Evolutionary conservation across 805 yeast genomes (phyloP), one percentile per base, ranked within the genome.

Genomic region (Metschnikowia drakensbergensis): DNA sequence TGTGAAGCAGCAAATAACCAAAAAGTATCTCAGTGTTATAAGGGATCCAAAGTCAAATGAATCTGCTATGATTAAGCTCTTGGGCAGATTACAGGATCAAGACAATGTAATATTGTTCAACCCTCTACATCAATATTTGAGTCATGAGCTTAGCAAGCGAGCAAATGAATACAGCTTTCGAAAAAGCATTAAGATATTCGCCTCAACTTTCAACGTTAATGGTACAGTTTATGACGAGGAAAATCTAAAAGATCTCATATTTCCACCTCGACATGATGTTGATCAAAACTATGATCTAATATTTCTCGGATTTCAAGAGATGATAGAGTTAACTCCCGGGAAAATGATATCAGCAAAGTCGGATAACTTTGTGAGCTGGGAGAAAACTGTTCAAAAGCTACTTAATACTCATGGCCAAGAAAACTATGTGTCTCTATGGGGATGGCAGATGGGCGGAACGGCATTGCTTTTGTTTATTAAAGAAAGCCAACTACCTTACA

Each of bases 361-460:
- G 0, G 71, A 72, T 26, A 79, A 82, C 33, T 74, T 81, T 49
- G 64, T 68, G 10, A 75, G 72, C 52, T 86, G 94, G 94, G 91
- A 87, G 57, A 68, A 71, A 52, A 80, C 81, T 55, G 68, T 89
- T 41, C 68, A 80, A 65, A 63, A 41, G 61, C 76, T 45, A 55
- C 82, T 59, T 76, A 79, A 60, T 55, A 63, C 55, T 11, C 26
- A 59, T 28, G 67, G 69, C 23, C 65, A 65, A 39, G 63, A 69
- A n/a, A 71, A 69, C 49, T 87, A 81, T 59, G 72, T 72, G 5
- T 68, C 85, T 11, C 67, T 87, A 6, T 83, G 90, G 77, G 80
- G 85, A 33, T 88, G 84, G 52, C 96, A 89, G 58, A 67, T 92
- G 50, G 97, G 97, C 17, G 98, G 98, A 1, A 75, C 92, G 11